phyloP scores from a whole-genome alignment of 169 alveolate species.

The Eimeria mitis region DNA sequence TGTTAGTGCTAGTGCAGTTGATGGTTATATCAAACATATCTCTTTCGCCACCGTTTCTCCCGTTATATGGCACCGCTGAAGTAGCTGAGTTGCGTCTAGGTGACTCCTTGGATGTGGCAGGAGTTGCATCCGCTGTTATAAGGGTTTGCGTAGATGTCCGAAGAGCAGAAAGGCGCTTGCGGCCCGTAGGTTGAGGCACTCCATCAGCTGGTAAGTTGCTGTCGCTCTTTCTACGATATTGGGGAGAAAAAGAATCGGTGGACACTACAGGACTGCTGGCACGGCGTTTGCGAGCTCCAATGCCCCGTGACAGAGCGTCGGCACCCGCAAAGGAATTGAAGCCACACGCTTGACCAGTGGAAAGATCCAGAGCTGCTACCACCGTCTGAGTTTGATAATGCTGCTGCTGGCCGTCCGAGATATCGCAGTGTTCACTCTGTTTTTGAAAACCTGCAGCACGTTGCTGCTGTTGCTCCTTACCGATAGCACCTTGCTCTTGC shows the following conservation, averaged over 20 bases:
- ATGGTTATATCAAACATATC: slow-evolving; percentile 8
- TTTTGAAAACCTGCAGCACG: neutral
- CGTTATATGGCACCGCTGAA: neutral
- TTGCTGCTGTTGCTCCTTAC: slow-evolving; percentile 17
- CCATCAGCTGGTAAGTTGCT: neutral
- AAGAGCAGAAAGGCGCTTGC: slow-evolving; percentile 49
- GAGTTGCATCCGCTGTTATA: neutral
- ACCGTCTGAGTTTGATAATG: neutral
- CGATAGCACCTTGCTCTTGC: neutral
- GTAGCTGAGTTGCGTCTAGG: slow-evolving; percentile 42
- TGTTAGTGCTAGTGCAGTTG: slow-evolving; percentile 25
- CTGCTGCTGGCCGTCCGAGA: slow-evolving; percentile 14
- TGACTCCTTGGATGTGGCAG: neutral
- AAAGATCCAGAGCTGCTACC: slow-evolving; percentile 3
- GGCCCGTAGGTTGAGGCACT: neutral
- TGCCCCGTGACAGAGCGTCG: slow-evolving; percentile 18
- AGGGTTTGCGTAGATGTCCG: slow-evolving; percentile 8
- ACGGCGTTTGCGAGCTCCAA: slow-evolving; percentile 65
- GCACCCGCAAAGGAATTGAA: neutral
- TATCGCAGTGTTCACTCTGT: neutral
- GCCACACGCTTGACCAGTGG: neutral
- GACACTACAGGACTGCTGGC: slow-evolving; percentile 59
- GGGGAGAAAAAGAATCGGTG: slow-evolving; percentile 4
- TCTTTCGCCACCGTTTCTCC: neutral
- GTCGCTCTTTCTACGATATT: neutral